Percentiles rank a stretch among this genome's conserved stretches.
Conservation (phyloP, 257 asterid species). For the Anisodus tanguticus region DNA sequence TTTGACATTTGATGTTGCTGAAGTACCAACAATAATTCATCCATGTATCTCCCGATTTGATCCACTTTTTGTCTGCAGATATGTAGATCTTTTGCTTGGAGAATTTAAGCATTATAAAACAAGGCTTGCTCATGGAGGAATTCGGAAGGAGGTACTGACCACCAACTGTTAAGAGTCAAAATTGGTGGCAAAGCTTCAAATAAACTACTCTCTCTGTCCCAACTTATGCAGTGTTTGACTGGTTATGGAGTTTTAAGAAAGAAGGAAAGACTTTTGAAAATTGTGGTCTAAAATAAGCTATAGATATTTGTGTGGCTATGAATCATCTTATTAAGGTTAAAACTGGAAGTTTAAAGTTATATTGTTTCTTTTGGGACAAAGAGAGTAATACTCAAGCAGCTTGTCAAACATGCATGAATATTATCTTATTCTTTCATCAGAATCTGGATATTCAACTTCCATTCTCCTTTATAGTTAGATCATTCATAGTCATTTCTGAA, state of each 20-base stretch:
- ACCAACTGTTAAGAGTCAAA: slow-evolving; percentile 11
- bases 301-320: background rate
- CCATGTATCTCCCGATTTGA: background rate
- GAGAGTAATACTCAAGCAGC: background rate
- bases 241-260: background rate
- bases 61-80: slow-evolving; percentile 54
- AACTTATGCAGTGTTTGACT: background rate
- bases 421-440: slow-evolving; percentile 19
- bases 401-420: slow-evolving; percentile 16
- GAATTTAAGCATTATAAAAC: slow-evolving; percentile 98
- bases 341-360: background rate
- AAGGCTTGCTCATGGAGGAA: slow-evolving; percentile 88
- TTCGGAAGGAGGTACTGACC: slow-evolving; percentile 75
- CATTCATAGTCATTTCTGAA: background rate
- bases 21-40: background rate
- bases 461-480: slow-evolving; percentile 13
- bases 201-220: background rate
- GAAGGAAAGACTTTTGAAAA: background rate
- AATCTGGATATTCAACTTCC: slow-evolving; percentile 8
- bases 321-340: background rate
- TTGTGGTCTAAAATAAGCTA: background rate
- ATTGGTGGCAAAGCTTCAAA: background rate
- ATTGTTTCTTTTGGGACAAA: slow-evolving; percentile 8
- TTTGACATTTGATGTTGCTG: slow-evolving; percentile 12
- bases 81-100: slow-evolving; percentile 94